Percentiles rank a stretch among this genome's conserved stretches.
Evolutionary conservation across 192 early-diverging fungal species (phyloP).

Genomic region (Coemansia sp.): DNA sequence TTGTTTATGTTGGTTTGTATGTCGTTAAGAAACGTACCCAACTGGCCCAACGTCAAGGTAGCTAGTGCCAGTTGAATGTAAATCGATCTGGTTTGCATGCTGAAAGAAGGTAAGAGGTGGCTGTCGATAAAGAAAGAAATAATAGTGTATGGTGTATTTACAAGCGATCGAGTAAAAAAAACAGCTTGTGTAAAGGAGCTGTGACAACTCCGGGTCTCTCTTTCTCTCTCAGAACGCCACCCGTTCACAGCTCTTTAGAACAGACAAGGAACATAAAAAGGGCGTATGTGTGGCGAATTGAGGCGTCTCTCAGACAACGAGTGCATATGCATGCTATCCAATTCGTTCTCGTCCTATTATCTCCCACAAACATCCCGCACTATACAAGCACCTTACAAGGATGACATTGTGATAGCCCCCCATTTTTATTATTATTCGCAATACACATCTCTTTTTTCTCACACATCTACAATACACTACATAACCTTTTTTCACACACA

Average conservation of each 20-base stretch:
- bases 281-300: slow-evolving; percentile 3
- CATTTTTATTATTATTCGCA: background rate
- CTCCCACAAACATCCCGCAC: slow-evolving; percentile 5
- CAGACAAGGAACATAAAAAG: background rate
- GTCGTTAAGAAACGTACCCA: background rate
- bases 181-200: background rate
- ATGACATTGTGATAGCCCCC: background rate
- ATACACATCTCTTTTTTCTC: background rate
- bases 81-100: slow-evolving; percentile 9
- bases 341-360: background rate
- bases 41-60: background rate
- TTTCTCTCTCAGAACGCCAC: background rate
- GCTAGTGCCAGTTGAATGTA: background rate
- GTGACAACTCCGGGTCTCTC: too few relatives aligned
- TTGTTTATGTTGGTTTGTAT: slow-evolving; percentile 17
- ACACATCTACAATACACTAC: background rate
- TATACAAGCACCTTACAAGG: background rate
- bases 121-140: background rate
- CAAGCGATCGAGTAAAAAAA: background rate
- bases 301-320: background rate
- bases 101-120: background rate
- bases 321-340: background rate
- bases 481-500: background rate
- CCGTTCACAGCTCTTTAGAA: background rate
- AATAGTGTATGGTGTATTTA: background rate